These are phyloP conservation scores for Ceratobasidium sp. DNA, from an alignment of 1,284 basidiomycete species.

Conservation along the genomic window DNA sequence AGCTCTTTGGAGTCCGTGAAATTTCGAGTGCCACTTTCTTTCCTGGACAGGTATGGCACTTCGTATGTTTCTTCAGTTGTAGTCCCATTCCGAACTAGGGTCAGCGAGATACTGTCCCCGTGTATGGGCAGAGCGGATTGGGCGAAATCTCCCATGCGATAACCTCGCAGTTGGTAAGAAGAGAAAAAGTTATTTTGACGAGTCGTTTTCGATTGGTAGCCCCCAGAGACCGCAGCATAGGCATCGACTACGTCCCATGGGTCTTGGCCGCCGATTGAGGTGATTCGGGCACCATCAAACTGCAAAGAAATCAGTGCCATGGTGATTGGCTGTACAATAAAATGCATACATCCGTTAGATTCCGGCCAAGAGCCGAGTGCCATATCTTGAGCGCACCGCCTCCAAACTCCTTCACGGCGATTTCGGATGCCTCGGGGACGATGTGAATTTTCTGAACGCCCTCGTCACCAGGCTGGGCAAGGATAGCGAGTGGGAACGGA, in stretches of 20 bases:
- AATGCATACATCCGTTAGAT: conserved; percentile 52
- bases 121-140: conserved; percentile 61
- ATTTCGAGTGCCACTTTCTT: conserved; percentile 22
- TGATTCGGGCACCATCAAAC: conserved; percentile 63
- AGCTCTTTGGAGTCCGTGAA: conserved; percentile 62
- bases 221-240: conserved; percentile 57
- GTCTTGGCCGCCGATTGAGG: conserved; percentile 60
- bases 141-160: conserved; percentile 67
- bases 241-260: conserved; percentile 62
- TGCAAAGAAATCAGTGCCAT: not conserved
- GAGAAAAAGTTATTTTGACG: conserved; percentile 59
- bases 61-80: conserved; percentile 54
- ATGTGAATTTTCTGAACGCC: conserved; percentile 57
- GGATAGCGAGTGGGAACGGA: conserved; percentile 60
- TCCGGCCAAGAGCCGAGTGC: conserved; percentile 59
- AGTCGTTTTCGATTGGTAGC: conserved; percentile 57
- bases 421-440: conserved; percentile 62
- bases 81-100: conserved; percentile 56
- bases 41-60: conserved; percentile 64
- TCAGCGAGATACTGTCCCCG: conserved; percentile 57
- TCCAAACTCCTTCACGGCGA: conserved; percentile 60
- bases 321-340: not conserved
- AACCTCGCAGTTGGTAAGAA: conserved; percentile 58
- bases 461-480: conserved; percentile 55
- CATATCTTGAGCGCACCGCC: conserved; percentile 50